Evolutionary conservation across 2,329 filamentous ascomycete species (phyloP), one percentile per base, ranked within the genome.

Genomic region (Hypoxylon sp.): DNA sequence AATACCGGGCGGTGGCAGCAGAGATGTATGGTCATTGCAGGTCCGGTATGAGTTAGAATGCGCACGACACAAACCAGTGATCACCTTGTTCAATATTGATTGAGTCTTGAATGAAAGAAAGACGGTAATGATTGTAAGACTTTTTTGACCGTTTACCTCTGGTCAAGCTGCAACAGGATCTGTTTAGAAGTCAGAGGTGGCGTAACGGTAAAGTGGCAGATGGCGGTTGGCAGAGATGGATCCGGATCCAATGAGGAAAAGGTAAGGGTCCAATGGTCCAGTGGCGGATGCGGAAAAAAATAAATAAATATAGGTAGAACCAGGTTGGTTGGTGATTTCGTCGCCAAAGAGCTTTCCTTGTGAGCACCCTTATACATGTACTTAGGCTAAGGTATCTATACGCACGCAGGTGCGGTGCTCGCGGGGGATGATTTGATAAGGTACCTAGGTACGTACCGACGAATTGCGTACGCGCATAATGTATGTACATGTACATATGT

Each of bases 321-420:
- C 53, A 39, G 58, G 53, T 50, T 53, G 39, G 33, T 44, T 42
- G 26, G 33, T 37, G 53, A 54, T 22, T 33, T 66, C 17, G 39
- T 52, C 1, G 33, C 47, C 31, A 63, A 48, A 50, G 55, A 47
- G 35, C 17, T 44, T 26, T 50, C 47, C 47, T 17, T 60, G 35
- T 48, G 51, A 29, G 47, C 35, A 52, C 26, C 57, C 52, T 57
- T 57, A 57, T 63, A 22, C 19, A 22, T 22, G 19, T 22, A 63
- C 53, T 47, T 63, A 67, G 64, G 46, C 58, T 63, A 59, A 59
- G 54, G 54, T 67, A 44, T 17, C 39, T 44, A 39, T 60, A 10
- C 47, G 2, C 22, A 26, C 13, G 35, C 14, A 14, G 35, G 8
- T 31, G 29, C 24, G 35, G 8, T 31, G 29, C 24, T 19, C 35